A percentile compares a stretch with the other conserved stretches of the same genome.
Conservation (phyloP, 179 eudicot genomes). For the Silene vulgaris region DNA sequence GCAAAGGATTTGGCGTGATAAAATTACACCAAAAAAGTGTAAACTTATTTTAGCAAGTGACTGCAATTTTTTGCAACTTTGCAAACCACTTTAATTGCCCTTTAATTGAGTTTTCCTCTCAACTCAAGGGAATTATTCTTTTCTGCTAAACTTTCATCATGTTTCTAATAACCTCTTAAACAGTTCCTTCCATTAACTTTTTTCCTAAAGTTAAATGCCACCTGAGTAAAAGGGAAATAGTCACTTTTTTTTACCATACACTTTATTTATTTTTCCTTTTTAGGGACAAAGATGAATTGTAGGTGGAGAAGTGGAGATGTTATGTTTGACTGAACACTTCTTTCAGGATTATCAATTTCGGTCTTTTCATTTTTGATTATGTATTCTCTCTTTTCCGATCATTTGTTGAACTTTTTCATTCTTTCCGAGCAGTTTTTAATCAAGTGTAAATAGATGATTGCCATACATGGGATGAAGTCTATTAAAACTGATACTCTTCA, state of each 20-base stretch:
- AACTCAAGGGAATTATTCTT: conserved; percentile 18
- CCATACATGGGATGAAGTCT: too few relatives aligned
- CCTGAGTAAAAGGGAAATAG: conserved; percentile 15
- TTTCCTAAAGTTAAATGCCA: conserved; percentile 16
- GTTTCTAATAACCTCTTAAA: conserved; percentile 19
- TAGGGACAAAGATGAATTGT: not conserved
- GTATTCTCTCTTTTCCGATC: too few relatives aligned
- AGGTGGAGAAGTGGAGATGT: not conserved
- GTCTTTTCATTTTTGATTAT: not conserved
- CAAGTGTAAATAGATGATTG: too few relatives aligned
- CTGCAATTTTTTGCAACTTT: conserved; percentile 18
- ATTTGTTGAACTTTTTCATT: too few relatives aligned
- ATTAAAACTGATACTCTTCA: too few relatives aligned
- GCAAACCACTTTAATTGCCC: conserved; percentile 18
- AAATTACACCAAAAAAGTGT: conserved; percentile 24
- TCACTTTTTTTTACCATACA: not conserved
- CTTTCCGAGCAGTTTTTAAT: too few relatives aligned
- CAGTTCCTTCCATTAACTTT: conserved; percentile 22
- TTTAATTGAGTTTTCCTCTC: conserved; percentile 19
- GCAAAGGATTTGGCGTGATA: conserved; percentile 35
- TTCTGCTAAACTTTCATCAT: conserved; percentile 17
- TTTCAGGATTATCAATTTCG: not conserved
- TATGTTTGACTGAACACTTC: not conserved
- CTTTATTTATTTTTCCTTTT: not conserved
- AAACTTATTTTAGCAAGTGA: conserved; percentile 26